Evolutionary conservation across 2,329 filamentous ascomycete genomes (phyloP), one percentile per base, ranked within the genome.

Genomic region (Sarocladium kiliense): DNA sequence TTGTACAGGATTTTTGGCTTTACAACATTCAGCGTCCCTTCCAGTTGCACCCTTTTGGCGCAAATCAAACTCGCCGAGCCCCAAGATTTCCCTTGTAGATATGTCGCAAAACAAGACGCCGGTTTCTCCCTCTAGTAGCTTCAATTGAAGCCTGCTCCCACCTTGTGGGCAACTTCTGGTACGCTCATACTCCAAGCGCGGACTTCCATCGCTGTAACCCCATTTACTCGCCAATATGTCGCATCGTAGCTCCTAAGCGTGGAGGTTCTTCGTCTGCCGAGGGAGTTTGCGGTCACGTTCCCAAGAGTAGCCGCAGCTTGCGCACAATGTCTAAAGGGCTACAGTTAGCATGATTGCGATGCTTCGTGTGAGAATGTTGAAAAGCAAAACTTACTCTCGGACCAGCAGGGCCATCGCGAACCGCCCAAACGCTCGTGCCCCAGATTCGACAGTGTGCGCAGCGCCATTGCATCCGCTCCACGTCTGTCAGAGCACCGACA

Each of bases 341-440:
- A 55, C 60, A 66, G 65, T 56, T 53, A 61, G 39, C 12, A 27
- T 32, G 6, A 12, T 32, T 32, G 30, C 23, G 44, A 49, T 26
- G 44, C 44, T n/a, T n/a, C n/a, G n/a, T n/a, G n/a, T n/a, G n/a
- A n/a, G n/a, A 23, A 25, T 16, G 23, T 19, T 16, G 2, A 42
- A 34, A 39, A 23, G 10, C 27, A n/a, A 56, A 16, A 68, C 88
- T 80, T 76, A 94, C 90, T 72, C 89, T 87, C 60, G 89, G 82
- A 55, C 92, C 93, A 55, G 82, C 78, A 14, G 94, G 94, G 23
- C 94, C 94, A 72, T 97, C 92, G 63, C 94, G 80, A 2, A 97
- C 93, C 50, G 90, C 92, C 94, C 94, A 99, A 9, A 97, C 91
- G 26, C 91, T 88, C 50, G 87, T 87, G 16, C 93, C 94, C 85